Evolutionary conservation across 495 filamentous ascomycete genomes (phyloP), one percentile per base, ranked within the genome.

Genomic region (Talaromyces trachyspermus): DNA sequence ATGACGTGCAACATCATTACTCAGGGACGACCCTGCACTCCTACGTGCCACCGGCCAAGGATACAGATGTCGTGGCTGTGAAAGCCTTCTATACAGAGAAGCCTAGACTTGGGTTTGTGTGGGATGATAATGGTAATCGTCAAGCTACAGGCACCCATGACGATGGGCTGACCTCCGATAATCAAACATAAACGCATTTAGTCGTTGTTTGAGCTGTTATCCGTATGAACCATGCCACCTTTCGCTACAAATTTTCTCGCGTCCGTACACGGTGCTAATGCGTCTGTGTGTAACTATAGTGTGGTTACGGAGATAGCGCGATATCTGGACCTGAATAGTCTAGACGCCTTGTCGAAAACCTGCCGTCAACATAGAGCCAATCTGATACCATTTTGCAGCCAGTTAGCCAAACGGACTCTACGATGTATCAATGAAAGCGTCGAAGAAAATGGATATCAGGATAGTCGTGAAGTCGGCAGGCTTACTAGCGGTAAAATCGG

Each of bases 121-220:
- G n/a, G n/a, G n/a, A n/a, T n/a, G n/a, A n/a, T n/a, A n/a, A n/a
- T n/a, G n/a, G n/a, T n/a, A n/a, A n/a, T n/a, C n/a, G n/a, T n/a
- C n/a, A n/a, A n/a, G n/a, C n/a, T n/a, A n/a, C n/a, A n/a, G n/a
- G n/a, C n/a, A n/a, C n/a, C n/a, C n/a, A n/a, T n/a, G n/a, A n/a
- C n/a, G n/a, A n/a, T n/a, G n/a, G n/a, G n/a, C n/a, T n/a, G n/a
- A n/a, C n/a, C n/a, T n/a, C n/a, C n/a, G 69, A 75, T 42, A 80
- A 79, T 65, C 78, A 36, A 90, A 88, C 58, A 60, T 73, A 56
- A 84, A 80, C 66, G 71, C 72, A 46, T 83, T 91, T 69, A 85
- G 87, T 24, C 75, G 79, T 58, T 84, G 86, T 52, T 71, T 95
- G 66, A 82, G 82, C 54, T 92, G 88, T 69, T 95, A 95, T 76